Conservation (phyloP, 768 basidiomycete species). For the Boletus vinaceobasis region DNA sequence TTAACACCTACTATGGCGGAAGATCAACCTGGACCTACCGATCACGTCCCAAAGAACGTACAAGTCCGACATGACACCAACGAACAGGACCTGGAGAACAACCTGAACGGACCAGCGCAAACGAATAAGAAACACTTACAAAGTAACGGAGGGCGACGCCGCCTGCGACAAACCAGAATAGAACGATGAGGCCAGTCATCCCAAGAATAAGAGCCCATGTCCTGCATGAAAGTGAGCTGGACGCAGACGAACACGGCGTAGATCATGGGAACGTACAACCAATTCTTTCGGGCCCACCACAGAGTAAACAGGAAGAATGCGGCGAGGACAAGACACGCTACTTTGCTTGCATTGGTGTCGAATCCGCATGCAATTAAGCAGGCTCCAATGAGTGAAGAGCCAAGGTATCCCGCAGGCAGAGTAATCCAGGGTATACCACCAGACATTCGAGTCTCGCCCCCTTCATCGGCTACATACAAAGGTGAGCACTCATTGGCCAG, state of each 20-base stretch:
- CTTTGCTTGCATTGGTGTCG: slow-evolving; percentile 83
- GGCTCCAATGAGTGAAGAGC: slow-evolving; percentile 84
- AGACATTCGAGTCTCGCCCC: slow-evolving; percentile 82
- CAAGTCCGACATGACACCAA: slow-evolving; percentile 85
- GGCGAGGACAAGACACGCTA: slow-evolving; percentile 75
- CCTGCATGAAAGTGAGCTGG: slow-evolving; percentile 33
- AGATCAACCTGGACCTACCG: slow-evolving; percentile 40
- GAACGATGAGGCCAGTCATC: slow-evolving; percentile 73
- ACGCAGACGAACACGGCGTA: not conserved
- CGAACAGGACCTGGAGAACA: slow-evolving; percentile 60
- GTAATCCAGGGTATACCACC: slow-evolving; percentile 82
- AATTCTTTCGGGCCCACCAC: slow-evolving; percentile 81
- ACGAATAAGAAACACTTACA: slow-evolving; percentile 37
- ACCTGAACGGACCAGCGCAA: not conserved
- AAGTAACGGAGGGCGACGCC: slow-evolving; percentile 75
- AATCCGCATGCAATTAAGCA: slow-evolving; percentile 85
- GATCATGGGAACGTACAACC: slow-evolving; percentile 48
- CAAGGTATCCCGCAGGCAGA: slow-evolving; percentile 82
- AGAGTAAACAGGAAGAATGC: slow-evolving; percentile 85
- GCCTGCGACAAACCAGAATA: slow-evolving; percentile 81
- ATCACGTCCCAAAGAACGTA: slow-evolving; percentile 89
- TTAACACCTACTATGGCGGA: not conserved
- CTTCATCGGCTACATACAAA: slow-evolving; percentile 67
- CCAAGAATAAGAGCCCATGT: slow-evolving; percentile 77
- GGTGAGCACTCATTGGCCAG: slow-evolving; percentile 8